Evolutionary conservation across 208 protist species (phyloP).

Genomic region (Crithidia bombi): DNA sequence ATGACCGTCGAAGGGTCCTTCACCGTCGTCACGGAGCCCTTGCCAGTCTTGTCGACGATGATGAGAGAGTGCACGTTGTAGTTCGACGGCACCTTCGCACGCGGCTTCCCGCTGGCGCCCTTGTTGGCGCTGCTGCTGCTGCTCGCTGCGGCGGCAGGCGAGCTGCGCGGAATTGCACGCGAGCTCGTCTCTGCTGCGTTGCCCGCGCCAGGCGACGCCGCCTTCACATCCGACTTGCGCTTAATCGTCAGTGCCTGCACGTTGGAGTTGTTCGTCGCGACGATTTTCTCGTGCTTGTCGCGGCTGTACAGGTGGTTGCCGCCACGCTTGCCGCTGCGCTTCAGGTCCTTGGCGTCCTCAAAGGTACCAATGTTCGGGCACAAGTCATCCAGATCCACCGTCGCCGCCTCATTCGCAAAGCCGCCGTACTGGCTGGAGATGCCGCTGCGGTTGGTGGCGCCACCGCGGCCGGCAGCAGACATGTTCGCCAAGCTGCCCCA

Average conservation of each 20-base stretch:
- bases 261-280: slow-evolving; percentile 46
- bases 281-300: slow-evolving; percentile 55
- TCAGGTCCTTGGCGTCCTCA: slow-evolving; percentile 50
- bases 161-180: background rate
- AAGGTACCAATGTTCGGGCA: slow-evolving; percentile 64
- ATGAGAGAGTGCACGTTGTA: slow-evolving; percentile 82
- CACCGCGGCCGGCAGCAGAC: slow-evolving; percentile 19
- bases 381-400: slow-evolving; percentile 41
- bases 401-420: slow-evolving; percentile 35
- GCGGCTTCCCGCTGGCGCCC: slow-evolving; percentile 31
- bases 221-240: slow-evolving; percentile 33
- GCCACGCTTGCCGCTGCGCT: slow-evolving; percentile 72
- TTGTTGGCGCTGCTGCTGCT: slow-evolving; percentile 19
- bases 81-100: slow-evolving; percentile 66
- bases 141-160: slow-evolving; percentile 11
- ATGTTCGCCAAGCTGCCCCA: slow-evolving; percentile 73
- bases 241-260: slow-evolving; percentile 50
- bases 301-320: slow-evolving; percentile 65
- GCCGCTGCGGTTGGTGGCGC: slow-evolving; percentile 30
- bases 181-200: slow-evolving; percentile 4
- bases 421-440: slow-evolving; percentile 49
- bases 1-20: slow-evolving; percentile 62
- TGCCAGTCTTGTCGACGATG: slow-evolving; percentile 47
- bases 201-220: background rate
- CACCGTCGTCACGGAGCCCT: slow-evolving; percentile 28